These are phyloP conservation scores for Dalechampia spathulata DNA, from an alignment of 441 rosid genomes.

Conservation along the genomic window DNA sequence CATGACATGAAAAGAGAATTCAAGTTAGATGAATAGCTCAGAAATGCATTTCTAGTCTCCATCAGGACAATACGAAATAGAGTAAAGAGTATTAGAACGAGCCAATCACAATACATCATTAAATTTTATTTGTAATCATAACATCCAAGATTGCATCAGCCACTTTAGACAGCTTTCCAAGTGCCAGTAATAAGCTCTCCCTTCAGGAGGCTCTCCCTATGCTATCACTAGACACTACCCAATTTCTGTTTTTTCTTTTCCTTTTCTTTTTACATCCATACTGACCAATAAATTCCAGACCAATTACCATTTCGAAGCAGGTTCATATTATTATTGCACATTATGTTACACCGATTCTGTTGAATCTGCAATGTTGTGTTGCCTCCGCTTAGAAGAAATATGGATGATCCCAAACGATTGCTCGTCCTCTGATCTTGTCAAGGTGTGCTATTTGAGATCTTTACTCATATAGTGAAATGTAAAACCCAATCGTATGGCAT, in stretches of 20 bases:
- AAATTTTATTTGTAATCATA: constrained; percentile 7
- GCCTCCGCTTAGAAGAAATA: constrained; percentile 3
- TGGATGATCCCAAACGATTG: background rate
- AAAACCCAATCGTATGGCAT: background rate
- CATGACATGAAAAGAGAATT: too few relatives aligned
- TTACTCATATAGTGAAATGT: background rate
- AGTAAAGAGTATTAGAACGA: too few relatives aligned
- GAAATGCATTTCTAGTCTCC: too few relatives aligned
- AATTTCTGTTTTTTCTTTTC: too few relatives aligned
- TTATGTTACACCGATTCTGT: constrained; percentile 29
- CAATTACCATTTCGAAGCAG: constrained; percentile 8
- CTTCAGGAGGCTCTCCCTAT: constrained; percentile 13
- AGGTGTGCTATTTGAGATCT: background rate
- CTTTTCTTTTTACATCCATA: constrained; percentile 12
- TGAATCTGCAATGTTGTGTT: constrained; percentile 11
- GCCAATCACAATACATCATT: background rate
- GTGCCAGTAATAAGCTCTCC: constrained; percentile 10
- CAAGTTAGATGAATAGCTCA: too few relatives aligned
- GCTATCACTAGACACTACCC: constrained; percentile 15
- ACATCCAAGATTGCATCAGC: constrained; percentile 3
- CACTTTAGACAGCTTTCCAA: background rate
- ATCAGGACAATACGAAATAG: too few relatives aligned
- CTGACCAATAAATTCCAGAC: constrained; percentile 3
- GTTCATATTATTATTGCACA: constrained; percentile 15
- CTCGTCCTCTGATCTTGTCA: background rate